Evolutionary conservation across 331 rosid species (phyloP).

Genomic region (Malus hybrid): DNA sequence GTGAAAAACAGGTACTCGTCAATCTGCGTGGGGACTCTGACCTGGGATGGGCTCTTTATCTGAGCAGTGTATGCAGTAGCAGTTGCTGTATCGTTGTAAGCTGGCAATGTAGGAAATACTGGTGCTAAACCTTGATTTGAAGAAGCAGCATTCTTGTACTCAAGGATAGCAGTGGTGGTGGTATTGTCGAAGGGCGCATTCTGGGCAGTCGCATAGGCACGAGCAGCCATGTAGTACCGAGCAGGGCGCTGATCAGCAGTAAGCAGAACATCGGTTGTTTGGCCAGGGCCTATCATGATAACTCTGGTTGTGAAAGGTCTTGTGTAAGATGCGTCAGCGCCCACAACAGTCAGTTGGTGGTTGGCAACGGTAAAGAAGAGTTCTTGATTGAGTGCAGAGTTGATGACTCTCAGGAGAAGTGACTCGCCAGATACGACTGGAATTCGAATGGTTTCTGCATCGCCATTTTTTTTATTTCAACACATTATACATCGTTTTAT

Average conservation of each 20-base stretch:
- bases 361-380: conserved; percentile 73
- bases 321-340: conserved; percentile 66
- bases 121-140: conserved; percentile 37
- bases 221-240: conserved; percentile 69
- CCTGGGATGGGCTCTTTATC: conserved; percentile 45
- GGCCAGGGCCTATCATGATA: conserved; percentile 76
- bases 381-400: conserved; percentile 80
- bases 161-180: conserved; percentile 87
- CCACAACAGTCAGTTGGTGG: conserved; percentile 72
- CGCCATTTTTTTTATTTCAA: background rate
- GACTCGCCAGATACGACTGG: conserved; percentile 52
- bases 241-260: conserved; percentile 71
- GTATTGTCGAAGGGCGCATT: conserved; percentile 89
- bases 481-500: background rate
- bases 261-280: conserved; percentile 69
- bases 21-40: conserved; percentile 29
- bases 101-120: conserved; percentile 47
- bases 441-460: conserved; percentile 63
- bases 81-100: conserved; percentile 63
- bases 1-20: conserved; percentile 46
- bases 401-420: conserved; percentile 65
- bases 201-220: conserved; percentile 58
- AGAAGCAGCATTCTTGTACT: conserved; percentile 48
- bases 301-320: conserved; percentile 59
- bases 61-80: conserved; percentile 50